Evolutionary conservation across 108 stramenopile species (phyloP).

Genomic region (Seminavis robusta): DNA sequence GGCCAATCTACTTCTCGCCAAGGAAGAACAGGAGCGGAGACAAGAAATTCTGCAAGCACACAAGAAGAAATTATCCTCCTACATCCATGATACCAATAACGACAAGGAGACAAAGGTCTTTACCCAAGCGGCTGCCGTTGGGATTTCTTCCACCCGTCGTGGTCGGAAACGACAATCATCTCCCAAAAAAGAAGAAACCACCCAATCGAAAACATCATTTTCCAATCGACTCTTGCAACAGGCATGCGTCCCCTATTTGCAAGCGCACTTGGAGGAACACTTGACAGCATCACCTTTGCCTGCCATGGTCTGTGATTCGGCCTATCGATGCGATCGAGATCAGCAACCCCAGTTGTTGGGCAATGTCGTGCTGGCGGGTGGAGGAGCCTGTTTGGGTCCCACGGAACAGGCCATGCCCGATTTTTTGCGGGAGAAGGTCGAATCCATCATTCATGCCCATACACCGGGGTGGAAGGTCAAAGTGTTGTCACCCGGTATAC

Average conservation of each 20-base stretch:
- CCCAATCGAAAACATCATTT: constrained; percentile 21
- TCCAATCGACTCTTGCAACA: constrained; percentile 33
- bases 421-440: constrained; percentile 71
- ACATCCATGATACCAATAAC: constrained; percentile 4
- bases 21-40: too few relatives aligned
- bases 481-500: constrained; percentile 61
- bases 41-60: constrained; percentile 36
- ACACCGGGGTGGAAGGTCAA: constrained; percentile 89
- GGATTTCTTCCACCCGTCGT: too few relatives aligned
- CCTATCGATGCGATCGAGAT: constrained; percentile 85
- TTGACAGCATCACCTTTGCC: constrained; percentile 68
- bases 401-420: constrained; percentile 80
- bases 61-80: constrained; percentile 3
- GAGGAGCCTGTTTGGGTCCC: constrained; percentile 74
- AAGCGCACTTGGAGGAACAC: constrained; percentile 28
- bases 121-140: constrained; percentile 41
- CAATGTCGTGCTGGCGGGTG: constrained; percentile 81
- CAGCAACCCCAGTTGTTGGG: constrained; percentile 80
- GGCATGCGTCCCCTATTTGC: constrained; percentile 46
- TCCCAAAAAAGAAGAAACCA: not conserved
- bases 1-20: constrained; percentile 60
- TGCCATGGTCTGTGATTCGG: constrained; percentile 83
- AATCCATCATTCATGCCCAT: constrained; percentile 80
- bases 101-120: too few relatives aligned
- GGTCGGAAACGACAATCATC: constrained; percentile 9